Evolutionary conservation across 768 basidiomycete species (phyloP).

Genomic region (Kwoniella sp.): DNA sequence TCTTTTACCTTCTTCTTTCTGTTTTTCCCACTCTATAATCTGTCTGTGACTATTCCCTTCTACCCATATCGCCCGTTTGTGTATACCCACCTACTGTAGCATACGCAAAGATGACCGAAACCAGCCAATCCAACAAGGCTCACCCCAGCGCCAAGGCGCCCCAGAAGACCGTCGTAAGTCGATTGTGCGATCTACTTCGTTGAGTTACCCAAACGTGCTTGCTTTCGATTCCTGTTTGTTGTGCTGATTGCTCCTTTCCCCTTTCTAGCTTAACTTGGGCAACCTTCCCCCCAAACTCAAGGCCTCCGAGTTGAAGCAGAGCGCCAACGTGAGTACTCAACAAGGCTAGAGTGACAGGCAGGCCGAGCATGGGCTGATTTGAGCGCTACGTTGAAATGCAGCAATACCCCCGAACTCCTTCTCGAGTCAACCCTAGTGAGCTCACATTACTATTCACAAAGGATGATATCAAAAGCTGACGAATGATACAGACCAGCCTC

Average conservation of each 20-base stretch:
- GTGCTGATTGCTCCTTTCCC: background rate
- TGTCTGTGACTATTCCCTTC: background rate
- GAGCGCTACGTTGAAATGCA: background rate
- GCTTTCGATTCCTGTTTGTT: background rate
- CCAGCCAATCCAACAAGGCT: conserved; percentile 20
- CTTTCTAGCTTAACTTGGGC: conserved; percentile 54
- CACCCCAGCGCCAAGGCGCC: conserved; percentile 49
- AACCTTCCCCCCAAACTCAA: conserved; percentile 58
- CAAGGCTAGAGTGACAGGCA: background rate
- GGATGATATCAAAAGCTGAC: conserved; percentile 15
- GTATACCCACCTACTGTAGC: background rate
- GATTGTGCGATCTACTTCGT: background rate
- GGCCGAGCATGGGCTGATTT: background rate
- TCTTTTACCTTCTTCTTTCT: background rate
- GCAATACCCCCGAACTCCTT: conserved; percentile 57
- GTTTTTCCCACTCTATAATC: background rate
- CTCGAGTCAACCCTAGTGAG: conserved; percentile 57
- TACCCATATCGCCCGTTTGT: background rate
- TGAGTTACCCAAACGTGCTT: background rate
- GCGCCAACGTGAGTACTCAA: conserved; percentile 37
- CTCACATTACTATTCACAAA: too few species aligned
- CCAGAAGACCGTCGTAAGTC: conserved; percentile 48
- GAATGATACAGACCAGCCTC: conserved; percentile 56
- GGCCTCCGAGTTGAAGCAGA: conserved; percentile 51
- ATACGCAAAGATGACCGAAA: conserved; percentile 16